phyloP scores from a whole-genome alignment of 148 eudicot species.

The Heliosperma pusillum region DNA sequence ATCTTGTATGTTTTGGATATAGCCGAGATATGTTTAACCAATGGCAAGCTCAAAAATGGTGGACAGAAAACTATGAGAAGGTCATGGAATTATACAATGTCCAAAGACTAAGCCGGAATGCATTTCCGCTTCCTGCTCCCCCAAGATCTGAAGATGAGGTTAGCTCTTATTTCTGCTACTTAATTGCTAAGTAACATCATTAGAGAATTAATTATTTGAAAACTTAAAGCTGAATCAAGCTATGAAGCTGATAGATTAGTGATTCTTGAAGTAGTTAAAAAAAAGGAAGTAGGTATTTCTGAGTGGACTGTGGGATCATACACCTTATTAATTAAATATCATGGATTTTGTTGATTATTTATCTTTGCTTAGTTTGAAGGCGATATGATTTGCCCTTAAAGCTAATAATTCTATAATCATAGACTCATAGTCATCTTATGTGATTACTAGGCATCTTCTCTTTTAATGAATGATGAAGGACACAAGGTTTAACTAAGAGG shows the following conservation, averaged over 20 bases:
- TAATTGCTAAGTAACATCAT: neutral
- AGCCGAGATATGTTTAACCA: conserved; percentile 93
- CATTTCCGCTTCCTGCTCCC: conserved; percentile 73
- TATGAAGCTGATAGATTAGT: no score
- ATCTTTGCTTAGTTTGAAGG: neutral
- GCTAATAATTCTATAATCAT: no score
- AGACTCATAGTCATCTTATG: neutral
- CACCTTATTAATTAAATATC: neutral
- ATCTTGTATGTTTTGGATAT: conserved; percentile 23
- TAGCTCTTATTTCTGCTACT: conserved; percentile 14
- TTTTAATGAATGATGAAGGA: neutral
- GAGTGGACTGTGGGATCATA: neutral
- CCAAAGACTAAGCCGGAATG: conserved; percentile 80
- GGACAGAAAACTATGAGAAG: conserved; percentile 92
- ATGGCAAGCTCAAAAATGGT: conserved; percentile 99
- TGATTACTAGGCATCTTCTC: neutral
- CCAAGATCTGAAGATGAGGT: conserved; percentile 80
- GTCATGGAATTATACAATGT: conserved; percentile 95
- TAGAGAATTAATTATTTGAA: neutral
- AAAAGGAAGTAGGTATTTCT: neutral
- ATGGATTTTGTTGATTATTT: neutral
- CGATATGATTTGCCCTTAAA: neutral
- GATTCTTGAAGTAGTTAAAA: no score
- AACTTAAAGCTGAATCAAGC: neutral
- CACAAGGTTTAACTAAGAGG: neutral